Conservation (phyloP, 345 rosid genomes). For the Camelina laxa region DNA sequence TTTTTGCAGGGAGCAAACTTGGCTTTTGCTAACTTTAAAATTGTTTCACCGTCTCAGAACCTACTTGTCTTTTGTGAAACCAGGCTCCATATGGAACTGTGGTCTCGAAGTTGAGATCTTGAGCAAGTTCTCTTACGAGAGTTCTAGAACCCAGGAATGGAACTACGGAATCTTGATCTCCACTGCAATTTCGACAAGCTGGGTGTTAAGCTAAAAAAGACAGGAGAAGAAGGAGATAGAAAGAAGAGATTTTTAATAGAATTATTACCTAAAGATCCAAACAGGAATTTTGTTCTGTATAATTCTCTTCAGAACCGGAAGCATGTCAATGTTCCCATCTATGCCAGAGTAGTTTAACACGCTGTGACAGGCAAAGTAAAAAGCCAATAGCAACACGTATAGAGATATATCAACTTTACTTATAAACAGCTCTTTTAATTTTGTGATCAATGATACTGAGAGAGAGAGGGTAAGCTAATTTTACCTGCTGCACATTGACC, state of each 20-base stretch:
- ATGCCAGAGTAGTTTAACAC: constrained; percentile 57
- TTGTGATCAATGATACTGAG: neutral
- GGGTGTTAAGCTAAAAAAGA: neutral
- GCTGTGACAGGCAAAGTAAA: constrained; percentile 47
- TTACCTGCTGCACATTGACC: constrained; percentile 81
- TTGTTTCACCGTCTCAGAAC: neutral
- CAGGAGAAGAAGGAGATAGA: neutral
- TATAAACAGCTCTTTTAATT: constrained; percentile 1
- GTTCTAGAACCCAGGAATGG: constrained; percentile 86
- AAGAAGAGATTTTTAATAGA: neutral
- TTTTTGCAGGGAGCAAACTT: neutral
- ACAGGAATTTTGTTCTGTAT: constrained; percentile 65
- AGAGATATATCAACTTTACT: neutral
- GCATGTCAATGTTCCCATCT: constrained; percentile 75
- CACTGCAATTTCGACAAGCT: constrained; percentile 48
- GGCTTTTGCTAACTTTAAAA: neutral
- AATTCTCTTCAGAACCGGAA: constrained; percentile 74
- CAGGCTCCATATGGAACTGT: constrained; percentile 85
- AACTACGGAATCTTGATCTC: constrained; percentile 88
- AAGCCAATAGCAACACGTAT: neutral
- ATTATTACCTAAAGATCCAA: constrained; percentile 77
- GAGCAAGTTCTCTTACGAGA: constrained; percentile 74
- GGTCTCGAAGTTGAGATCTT: constrained; percentile 57
- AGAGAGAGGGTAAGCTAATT: neutral
- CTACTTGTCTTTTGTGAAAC: constrained; percentile 92